Evolutionary conservation across 2,329 filamentous ascomycete species (phyloP).

Genomic region (Neospermospora avenae): DNA sequence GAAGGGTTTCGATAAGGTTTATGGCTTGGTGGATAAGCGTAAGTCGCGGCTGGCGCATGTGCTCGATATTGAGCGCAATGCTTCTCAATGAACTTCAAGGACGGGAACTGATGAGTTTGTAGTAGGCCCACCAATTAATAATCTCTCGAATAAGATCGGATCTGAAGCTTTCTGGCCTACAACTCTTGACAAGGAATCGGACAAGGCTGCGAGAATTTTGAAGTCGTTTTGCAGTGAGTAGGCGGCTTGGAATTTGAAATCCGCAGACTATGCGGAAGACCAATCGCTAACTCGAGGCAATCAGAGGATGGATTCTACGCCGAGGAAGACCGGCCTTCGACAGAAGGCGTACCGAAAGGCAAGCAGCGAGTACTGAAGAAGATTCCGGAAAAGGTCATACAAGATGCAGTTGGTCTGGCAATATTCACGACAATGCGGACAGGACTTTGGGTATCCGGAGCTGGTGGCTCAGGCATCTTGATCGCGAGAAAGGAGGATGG

Average conservation of each 20-base stretch:
- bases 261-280: constrained; percentile 11
- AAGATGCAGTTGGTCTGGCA: constrained; percentile 84
- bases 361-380: constrained; percentile 67
- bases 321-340: constrained; percentile 42
- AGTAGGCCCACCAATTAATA: constrained; percentile 71
- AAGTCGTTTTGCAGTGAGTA: constrained; percentile 83
- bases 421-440: constrained; percentile 96
- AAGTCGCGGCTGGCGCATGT: too few relatives aligned
- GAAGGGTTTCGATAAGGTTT: constrained; percentile 72
- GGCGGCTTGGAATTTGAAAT: constrained; percentile 21
- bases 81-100: too few relatives aligned
- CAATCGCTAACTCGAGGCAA: constrained; percentile 21
- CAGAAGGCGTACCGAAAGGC: constrained; percentile 41
- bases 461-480: constrained; percentile 83
- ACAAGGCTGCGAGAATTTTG: constrained; percentile 86
- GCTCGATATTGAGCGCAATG: neutral
- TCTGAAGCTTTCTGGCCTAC: constrained; percentile 83
- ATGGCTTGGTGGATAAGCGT: constrained; percentile 63
- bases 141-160: constrained; percentile 76
- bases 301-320: constrained; percentile 66
- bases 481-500: constrained; percentile 82
- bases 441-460: constrained; percentile 86
- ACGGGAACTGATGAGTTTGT: constrained; percentile 34
- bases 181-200: constrained; percentile 81
- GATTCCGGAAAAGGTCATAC: constrained; percentile 81